phyloP scores from a whole-genome alignment of 257 asterid genomes.

The Ilex asprella region DNA sequence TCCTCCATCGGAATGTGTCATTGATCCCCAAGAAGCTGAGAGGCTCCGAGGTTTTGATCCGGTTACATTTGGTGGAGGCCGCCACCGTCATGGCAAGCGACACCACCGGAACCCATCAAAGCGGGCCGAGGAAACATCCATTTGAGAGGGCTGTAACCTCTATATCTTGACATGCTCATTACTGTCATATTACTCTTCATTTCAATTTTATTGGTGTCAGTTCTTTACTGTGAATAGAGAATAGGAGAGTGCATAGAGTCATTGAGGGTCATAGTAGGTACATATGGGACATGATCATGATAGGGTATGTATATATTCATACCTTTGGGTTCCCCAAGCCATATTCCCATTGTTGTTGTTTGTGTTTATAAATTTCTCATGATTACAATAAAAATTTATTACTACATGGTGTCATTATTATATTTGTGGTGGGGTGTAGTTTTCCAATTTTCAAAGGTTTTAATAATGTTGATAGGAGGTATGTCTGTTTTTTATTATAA shows the following conservation, averaged over 20 bases:
- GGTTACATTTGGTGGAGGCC: slow-evolving; percentile 51
- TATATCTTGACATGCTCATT: slow-evolving; percentile 4
- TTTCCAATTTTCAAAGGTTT: no score
- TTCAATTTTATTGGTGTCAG: slow-evolving; percentile 8
- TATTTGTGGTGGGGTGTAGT: no score
- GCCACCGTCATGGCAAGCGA: slow-evolving; percentile 40
- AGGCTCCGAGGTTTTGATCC: slow-evolving; percentile 57
- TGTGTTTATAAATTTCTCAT: slow-evolving; percentile 1
- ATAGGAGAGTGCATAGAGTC: slow-evolving; percentile 15
- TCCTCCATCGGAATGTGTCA: slow-evolving; percentile 50
- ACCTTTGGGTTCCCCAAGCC: slow-evolving; percentile 17
- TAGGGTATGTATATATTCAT: slow-evolving; percentile 29
- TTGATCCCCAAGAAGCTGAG: slow-evolving; percentile 52
- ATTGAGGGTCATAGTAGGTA: slow-evolving; percentile 18
- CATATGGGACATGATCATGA: slow-evolving; percentile 19
- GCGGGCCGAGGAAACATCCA: slow-evolving; percentile 25
- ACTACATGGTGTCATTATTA: no score
- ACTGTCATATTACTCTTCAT: background rate
- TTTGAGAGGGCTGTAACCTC: slow-evolving; percentile 13
- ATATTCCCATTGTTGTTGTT: slow-evolving; percentile 15
- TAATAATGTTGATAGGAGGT: no score
- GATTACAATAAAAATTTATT: no score
- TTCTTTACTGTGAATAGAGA: slow-evolving; percentile 42
- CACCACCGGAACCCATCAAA: slow-evolving; percentile 37
- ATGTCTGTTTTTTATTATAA: no score